phyloP scores from a whole-genome alignment of 2,329 filamentous ascomycete species.

The Raffaelea ambrosiae region DNA sequence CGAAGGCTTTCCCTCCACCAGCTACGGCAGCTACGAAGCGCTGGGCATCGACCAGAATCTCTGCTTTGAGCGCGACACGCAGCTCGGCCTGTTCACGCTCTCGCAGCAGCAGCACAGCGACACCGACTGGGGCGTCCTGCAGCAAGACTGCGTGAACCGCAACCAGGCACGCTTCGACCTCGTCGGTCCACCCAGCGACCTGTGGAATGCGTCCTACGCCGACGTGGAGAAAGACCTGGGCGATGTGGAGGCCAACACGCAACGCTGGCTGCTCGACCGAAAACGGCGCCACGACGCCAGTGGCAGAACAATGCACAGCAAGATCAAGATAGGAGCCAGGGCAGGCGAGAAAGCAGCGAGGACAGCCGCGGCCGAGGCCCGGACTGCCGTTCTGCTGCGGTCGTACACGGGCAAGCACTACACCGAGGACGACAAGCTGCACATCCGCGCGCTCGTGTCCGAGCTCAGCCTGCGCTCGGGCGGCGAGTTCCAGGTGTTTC shows the following conservation, averaged over 20 bases:
- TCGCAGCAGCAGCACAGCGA: constrained; percentile 49
- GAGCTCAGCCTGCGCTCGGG: constrained; percentile 69
- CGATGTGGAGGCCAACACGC: no score
- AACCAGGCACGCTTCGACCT: constrained; percentile 58
- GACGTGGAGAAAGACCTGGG: neutral
- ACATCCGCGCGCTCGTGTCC: constrained; percentile 68
- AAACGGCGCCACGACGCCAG: neutral
- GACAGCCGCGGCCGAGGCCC: constrained; percentile 26
- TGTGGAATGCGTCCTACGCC: neutral
- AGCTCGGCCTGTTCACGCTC: constrained; percentile 60
- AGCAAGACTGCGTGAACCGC: constrained; percentile 53
- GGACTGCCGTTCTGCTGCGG: constrained; percentile 68
- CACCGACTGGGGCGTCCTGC: constrained; percentile 62
- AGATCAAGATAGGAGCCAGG: neutral
- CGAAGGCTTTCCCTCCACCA: constrained; percentile 46
- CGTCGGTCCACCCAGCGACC: constrained; percentile 24
- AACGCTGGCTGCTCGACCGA: neutral
- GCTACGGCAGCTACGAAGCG: constrained; percentile 49
- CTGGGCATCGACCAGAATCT: constrained; percentile 54
- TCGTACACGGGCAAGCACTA: constrained; percentile 70
- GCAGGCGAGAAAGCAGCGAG: neutral
- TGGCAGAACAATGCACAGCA: neutral
- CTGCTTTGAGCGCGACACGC: constrained; percentile 61
- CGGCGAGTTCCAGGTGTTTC: constrained; percentile 71
- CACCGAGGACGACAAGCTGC: constrained; percentile 69